phyloP scores from a whole-genome alignment of 2,329 filamentous ascomycete species.

The Epichloe brachyelytri region DNA sequence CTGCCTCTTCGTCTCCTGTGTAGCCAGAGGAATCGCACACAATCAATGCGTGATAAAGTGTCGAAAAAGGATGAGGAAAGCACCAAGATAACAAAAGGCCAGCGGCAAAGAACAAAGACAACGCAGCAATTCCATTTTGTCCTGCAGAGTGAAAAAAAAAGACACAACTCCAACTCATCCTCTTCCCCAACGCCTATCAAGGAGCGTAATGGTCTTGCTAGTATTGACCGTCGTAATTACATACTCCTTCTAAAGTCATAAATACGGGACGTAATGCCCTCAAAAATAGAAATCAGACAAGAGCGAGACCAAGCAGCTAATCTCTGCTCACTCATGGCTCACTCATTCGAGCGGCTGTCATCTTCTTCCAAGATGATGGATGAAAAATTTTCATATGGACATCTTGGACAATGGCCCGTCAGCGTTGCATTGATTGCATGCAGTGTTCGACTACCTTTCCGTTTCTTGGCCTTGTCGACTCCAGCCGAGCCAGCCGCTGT shows the following conservation, averaged over 20 bases:
- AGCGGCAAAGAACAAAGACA: constrained; percentile 6
- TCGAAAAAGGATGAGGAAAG: neutral
- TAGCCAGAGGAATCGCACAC: neutral
- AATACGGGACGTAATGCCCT: neutral
- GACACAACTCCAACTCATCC: constrained; percentile 17
- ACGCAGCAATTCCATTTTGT: neutral
- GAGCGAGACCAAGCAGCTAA: neutral
- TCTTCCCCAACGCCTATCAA: constrained; percentile 21
- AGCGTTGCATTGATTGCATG: neutral
- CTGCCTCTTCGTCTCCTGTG: neutral
- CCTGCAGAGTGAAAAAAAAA: neutral
- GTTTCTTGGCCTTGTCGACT: constrained; percentile 47
- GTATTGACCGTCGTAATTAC: constrained; percentile 25
- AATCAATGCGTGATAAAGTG: neutral
- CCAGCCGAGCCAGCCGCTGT: constrained; percentile 20
- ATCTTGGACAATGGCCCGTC: neutral
- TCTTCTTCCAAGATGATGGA: neutral
- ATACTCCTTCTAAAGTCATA: constrained; percentile 14
- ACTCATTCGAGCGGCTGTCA: neutral
- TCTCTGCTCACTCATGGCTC: neutral
- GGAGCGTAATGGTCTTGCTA: constrained; percentile 24
- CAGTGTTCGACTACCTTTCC: constrained; percentile 34
- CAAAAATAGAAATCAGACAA: neutral
- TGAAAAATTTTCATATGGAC: neutral
- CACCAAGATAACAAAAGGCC: constrained; percentile 1